These are phyloP conservation scores for Tetrastigma voinierianum DNA, from an alignment of 164 flowering plant genomes.

Conservation along the genomic window DNA sequence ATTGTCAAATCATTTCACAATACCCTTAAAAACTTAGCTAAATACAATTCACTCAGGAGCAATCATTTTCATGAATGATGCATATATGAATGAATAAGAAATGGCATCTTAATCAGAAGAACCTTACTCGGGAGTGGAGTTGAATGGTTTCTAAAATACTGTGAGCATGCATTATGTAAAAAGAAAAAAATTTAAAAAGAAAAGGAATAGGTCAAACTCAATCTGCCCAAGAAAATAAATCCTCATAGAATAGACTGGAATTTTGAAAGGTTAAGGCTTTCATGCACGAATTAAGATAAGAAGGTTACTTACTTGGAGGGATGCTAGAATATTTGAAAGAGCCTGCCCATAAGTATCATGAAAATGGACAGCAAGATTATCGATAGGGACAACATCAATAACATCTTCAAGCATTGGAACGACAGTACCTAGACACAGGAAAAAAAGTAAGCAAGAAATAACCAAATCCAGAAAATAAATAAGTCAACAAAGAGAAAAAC, in stretches of 20 bases:
- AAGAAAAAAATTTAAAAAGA: no score
- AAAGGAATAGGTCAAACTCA: no score
- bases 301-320: constrained; percentile 70
- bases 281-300: not conserved
- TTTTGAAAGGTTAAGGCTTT: not conserved
- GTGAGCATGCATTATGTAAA: no score
- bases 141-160: no score
- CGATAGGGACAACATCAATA: constrained; percentile 65
- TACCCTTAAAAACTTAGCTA: no score
- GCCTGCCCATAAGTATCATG: constrained; percentile 97
- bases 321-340: constrained; percentile 80
- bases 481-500: not conserved
- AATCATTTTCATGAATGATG: no score
- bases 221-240: not conserved
- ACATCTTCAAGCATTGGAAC: constrained; percentile 93
- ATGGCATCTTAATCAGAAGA: no score
- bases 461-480: not conserved
- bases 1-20: no score
- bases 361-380: constrained; percentile 93
- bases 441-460: constrained; percentile 5
- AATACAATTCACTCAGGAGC: no score
- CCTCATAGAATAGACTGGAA: not conserved
- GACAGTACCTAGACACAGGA: constrained; percentile 54
- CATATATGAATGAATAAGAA: no score
- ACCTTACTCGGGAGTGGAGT: no score